A percentile compares a stretch with the other conserved stretches of the same genome.
phyloP scores from a whole-genome alignment of 768 basidiomycete genomes.

The Suillus subluteus region DNA sequence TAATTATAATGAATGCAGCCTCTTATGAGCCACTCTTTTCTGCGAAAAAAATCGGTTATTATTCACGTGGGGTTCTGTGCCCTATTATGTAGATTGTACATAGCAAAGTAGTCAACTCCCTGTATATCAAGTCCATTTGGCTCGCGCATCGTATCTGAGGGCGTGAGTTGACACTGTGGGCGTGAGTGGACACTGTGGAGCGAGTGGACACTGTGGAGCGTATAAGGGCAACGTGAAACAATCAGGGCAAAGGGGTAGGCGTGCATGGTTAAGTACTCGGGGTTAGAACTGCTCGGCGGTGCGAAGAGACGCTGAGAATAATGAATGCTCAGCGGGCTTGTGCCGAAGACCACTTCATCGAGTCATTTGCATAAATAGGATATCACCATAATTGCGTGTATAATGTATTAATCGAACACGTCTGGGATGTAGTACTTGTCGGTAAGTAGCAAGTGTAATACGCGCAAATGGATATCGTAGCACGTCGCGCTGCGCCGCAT shows the following conservation, averaged over 20 bases:
- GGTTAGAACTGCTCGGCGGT: conserved; percentile 1
- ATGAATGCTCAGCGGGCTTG: background rate
- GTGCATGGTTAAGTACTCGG: background rate
- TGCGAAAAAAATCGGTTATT: background rate
- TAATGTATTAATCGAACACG: background rate
- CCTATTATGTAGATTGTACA: conserved; percentile 5
- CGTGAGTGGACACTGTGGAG: background rate
- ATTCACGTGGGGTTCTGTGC: background rate
- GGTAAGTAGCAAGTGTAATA: background rate
- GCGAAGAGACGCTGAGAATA: background rate
- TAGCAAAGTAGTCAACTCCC: background rate
- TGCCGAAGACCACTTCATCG: background rate
- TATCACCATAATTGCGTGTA: background rate
- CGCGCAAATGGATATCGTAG: too few relatives aligned
- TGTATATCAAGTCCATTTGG: background rate
- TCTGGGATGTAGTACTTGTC: background rate
- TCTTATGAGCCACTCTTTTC: background rate
- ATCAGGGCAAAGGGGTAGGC: background rate
- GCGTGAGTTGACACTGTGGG: background rate
- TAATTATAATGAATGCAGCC: background rate
- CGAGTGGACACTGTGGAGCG: background rate
- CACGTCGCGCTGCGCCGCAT: background rate
- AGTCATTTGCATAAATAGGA: background rate
- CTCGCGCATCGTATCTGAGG: background rate
- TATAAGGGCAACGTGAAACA: background rate